Percentiles rank a stretch among this genome's conserved stretches.
These are phyloP conservation scores for Microglena sp. DNA, from an alignment of 139 green algal species.

Conservation along the genomic window DNA sequence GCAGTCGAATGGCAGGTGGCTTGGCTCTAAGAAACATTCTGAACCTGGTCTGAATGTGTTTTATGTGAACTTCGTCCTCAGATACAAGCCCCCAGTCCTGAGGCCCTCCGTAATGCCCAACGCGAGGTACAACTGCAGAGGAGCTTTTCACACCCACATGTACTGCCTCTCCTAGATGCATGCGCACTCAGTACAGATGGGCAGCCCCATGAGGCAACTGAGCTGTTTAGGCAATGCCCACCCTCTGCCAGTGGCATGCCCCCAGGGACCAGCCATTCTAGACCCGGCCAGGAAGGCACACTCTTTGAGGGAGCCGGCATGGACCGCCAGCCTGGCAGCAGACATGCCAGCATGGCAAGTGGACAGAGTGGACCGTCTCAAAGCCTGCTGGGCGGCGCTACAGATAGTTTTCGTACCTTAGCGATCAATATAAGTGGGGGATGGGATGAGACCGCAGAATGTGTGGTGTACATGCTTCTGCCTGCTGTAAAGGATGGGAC, in stretches of 20 bases:
- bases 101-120: too few species aligned
- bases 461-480: slow-evolving; percentile 4
- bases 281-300: not conserved
- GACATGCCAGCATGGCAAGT: not conserved
- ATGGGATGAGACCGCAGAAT: too few species aligned
- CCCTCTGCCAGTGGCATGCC: too few species aligned
- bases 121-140: slow-evolving; percentile 8
- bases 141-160: not conserved
- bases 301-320: not conserved
- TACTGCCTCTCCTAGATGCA: slow-evolving; percentile 7
- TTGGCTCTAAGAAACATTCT: too few species aligned
- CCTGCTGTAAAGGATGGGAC: not conserved
- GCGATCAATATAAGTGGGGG: not conserved
- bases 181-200: too few species aligned
- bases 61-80: too few species aligned
- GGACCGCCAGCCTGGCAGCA: not conserved
- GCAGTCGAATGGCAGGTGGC: too few species aligned
- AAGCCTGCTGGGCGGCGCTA: not conserved
- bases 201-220: slow-evolving; percentile 2
- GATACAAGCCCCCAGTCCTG: too few species aligned
- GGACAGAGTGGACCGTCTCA: too few species aligned
- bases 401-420: not conserved
- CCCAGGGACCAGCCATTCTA: not conserved
- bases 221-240: slow-evolving; percentile 3
- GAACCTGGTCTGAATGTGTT: too few species aligned